phyloP scores from a whole-genome alignment of 495 filamentous ascomycete genomes.

The Oidiodendron maius region DNA sequence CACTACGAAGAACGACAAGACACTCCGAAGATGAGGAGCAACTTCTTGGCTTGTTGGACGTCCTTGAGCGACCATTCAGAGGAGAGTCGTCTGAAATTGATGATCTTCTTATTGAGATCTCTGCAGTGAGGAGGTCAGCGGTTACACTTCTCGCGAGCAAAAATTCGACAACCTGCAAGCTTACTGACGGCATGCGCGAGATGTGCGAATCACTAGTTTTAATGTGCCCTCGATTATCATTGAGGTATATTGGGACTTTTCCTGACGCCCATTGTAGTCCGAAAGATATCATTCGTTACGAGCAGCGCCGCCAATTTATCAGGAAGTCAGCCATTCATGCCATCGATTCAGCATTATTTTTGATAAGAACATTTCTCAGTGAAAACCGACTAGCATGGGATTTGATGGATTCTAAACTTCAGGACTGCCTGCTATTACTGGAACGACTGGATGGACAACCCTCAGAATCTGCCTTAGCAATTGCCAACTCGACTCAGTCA shows the following conservation, averaged over 20 bases:
- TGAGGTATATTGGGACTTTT: constrained; percentile 50
- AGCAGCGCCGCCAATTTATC: constrained; percentile 48
- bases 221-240: constrained; percentile 43
- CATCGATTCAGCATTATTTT: constrained; percentile 50
- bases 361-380: constrained; percentile 39
- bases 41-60: constrained; percentile 43
- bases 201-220: constrained; percentile 44
- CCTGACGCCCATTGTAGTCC: constrained; percentile 37
- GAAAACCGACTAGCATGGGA: constrained; percentile 39
- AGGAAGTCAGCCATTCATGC: constrained; percentile 36
- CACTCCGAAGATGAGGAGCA: constrained; percentile 29
- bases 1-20: constrained; percentile 29
- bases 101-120: constrained; percentile 60
- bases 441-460: constrained; percentile 37
- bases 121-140: constrained; percentile 53
- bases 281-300: constrained; percentile 45
- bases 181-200: constrained; percentile 10
- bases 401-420: constrained; percentile 44
- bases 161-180: neutral
- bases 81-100: constrained; percentile 63
- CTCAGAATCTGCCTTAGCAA: constrained; percentile 19
- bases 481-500: constrained; percentile 25
- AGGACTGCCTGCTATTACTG: constrained; percentile 45
- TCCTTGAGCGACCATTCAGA: constrained; percentile 50
- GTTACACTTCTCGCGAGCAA: constrained; percentile 41